Evolutionary conservation across 129 eudicot species (phyloP), one percentile per base, ranked within the genome.

Genomic region (Pseudognaphalium luteoalbum): DNA sequence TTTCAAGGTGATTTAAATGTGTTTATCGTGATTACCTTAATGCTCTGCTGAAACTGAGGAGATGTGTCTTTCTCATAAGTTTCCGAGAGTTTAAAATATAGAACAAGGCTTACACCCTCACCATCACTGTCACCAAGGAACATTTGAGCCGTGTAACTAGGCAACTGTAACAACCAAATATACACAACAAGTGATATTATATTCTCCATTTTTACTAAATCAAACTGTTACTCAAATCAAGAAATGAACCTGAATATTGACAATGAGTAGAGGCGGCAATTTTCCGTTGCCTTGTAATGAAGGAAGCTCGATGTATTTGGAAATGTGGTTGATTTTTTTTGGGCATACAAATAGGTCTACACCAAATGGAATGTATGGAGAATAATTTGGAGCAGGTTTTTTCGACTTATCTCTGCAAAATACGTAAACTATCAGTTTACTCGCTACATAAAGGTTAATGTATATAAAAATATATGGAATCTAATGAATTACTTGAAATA

Each of bases 301-400:
- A 50, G 99, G 99, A 71, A 95, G 96, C 73, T 95, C 92, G 17
- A 95, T 79, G 85, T 95, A 91, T 51, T 89, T 92, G 30, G 99
- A 94, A 70, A 91, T 83, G 81, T 95, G 97, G 72, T 87, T 83
- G 54, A 91, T 79, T 84, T 95, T 95, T 82, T 80, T 88, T 11
- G 88, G 83, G 70, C 85, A 84, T 37, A 82, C 83, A 70, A 95
- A 95, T 11, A 95, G 63, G 85, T 95, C 96, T 10, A 87, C 96
- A 19, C 97, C 97, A 62, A 95, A 77, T 59, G 99, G 96, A 71
- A 63, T 83, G 52, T 89, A 95, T 25, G 99, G 96, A 66, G 84
- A 64, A 78, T 69, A 73, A 78, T 80, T 83, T 66, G 96, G 88
- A 84, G 97, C 99, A 29, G 92, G 87, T 66, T 41, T n/a, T 76